Conservation (phyloP, 208 protist genomes). For the Angomonas desouzai region DNA sequence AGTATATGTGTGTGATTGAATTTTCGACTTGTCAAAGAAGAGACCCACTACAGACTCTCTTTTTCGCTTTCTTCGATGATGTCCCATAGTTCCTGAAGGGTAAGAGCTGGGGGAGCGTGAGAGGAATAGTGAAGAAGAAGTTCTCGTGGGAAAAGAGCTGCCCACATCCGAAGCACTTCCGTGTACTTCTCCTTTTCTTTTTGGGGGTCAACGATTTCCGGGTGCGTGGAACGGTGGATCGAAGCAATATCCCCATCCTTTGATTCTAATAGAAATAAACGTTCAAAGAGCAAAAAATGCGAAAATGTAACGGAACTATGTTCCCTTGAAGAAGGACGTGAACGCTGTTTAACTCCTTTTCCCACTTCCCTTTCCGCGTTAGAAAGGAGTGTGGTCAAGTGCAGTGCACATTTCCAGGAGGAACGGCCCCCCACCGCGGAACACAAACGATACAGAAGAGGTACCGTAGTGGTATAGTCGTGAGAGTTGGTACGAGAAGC, state of each 20-base stretch:
- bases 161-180: background rate
- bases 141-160: background rate
- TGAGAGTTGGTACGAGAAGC: background rate
- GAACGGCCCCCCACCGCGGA: background rate
- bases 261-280: background rate
- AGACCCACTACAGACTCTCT: no score
- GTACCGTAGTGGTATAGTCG: background rate
- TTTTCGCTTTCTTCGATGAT: background rate
- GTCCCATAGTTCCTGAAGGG: background rate
- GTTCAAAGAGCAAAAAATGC: background rate
- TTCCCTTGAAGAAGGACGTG: background rate
- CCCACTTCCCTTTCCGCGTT: background rate
- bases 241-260: background rate
- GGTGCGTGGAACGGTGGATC: background rate
- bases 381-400: background rate
- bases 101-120: background rate
- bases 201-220: background rate
- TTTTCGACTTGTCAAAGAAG: no score
- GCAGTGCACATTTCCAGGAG: background rate
- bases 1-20: background rate
- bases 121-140: background rate
- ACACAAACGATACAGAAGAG: background rate
- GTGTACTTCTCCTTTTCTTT: background rate
- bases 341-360: background rate
- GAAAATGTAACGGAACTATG: background rate